Conservation (phyloP, 257 asterid genomes). For the Craterostigma plantagineum region DNA sequence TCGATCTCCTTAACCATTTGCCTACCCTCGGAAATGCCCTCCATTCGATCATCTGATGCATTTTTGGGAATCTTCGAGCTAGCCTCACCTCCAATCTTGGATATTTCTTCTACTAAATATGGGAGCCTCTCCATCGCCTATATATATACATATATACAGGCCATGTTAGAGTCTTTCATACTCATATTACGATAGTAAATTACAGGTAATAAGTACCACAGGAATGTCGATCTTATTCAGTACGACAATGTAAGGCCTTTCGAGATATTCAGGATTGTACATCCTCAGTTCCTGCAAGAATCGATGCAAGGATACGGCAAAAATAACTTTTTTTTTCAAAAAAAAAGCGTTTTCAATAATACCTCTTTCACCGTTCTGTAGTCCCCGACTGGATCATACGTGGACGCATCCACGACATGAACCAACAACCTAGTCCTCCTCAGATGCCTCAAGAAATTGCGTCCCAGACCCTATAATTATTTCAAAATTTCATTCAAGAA, state of each 20-base stretch:
- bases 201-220: conserved; percentile 23
- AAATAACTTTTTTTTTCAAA: too few relatives aligned
- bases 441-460: conserved; percentile 92
- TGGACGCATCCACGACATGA: conserved; percentile 84
- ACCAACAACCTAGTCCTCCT: conserved; percentile 90
- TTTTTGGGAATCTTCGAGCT: conserved; percentile 7
- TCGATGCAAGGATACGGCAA: too few relatives aligned
- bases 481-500: background rate
- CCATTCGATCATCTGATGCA: conserved; percentile 14
- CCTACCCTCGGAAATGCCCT: conserved; percentile 18
- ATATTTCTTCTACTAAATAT: conserved; percentile 38
- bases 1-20: conserved; percentile 46
- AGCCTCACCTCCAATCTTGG: conserved; percentile 40
- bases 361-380: conserved; percentile 93
- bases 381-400: conserved; percentile 64
- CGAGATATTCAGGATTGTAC: conserved; percentile 96
- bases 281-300: conserved; percentile 75
- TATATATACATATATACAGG: conserved; percentile 6
- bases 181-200: background rate
- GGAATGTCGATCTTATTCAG: conserved; percentile 79
- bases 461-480: conserved; percentile 79
- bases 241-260: conserved; percentile 76
- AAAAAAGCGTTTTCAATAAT: too few relatives aligned
- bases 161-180: conserved; percentile 3
- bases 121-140: conserved; percentile 70